Conservation (phyloP, 495 filamentous ascomycete genomes). For the Tuber magnatum region DNA sequence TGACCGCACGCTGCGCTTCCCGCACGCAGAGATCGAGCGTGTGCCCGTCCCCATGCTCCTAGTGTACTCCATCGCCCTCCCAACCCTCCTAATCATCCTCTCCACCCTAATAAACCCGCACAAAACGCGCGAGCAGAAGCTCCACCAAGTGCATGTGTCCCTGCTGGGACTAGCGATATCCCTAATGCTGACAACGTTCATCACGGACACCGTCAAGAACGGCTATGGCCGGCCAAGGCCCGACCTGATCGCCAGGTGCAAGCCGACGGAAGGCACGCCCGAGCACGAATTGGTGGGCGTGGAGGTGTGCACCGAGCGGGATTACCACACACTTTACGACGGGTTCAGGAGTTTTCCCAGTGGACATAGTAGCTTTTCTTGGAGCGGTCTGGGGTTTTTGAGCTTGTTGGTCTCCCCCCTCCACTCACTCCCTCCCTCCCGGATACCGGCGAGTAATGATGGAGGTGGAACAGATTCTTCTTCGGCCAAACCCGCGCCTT, state of each 20-base stretch:
- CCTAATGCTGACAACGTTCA: conserved; percentile 66
- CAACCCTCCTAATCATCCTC: conserved; percentile 56
- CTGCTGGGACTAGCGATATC: conserved; percentile 71
- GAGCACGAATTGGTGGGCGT: conserved; percentile 61
- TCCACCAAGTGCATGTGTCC: conserved; percentile 79
- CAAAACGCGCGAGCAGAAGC: conserved; percentile 28
- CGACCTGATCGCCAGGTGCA: conserved; percentile 82
- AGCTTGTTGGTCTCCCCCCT: conserved; percentile 50
- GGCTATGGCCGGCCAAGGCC: conserved; percentile 81
- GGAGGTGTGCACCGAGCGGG: conserved; percentile 70
- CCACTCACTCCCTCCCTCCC: conserved; percentile 49
- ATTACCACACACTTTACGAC: conserved; percentile 74
- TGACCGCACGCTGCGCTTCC: conserved; percentile 75
- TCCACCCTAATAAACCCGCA: conserved; percentile 53
- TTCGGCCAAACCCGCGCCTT: conserved; percentile 24
- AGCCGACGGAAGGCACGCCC: conserved; percentile 59
- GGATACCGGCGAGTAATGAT: conserved; percentile 72
- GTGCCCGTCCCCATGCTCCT: conserved; percentile 72
- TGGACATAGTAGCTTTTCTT: conserved; percentile 80
- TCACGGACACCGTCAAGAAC: conserved; percentile 92
- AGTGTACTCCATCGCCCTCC: conserved; percentile 64
- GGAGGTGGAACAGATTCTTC: conserved; percentile 45
- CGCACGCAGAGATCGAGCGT: conserved; percentile 74
- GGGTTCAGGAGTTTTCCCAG: conserved; percentile 91
- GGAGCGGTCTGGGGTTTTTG: conserved; percentile 76